Percentiles rank a stretch among this genome's conserved stretches.
phyloP scores from a whole-genome alignment of 2,329 filamentous ascomycete species.

The Xenoacremonium recifei region DNA sequence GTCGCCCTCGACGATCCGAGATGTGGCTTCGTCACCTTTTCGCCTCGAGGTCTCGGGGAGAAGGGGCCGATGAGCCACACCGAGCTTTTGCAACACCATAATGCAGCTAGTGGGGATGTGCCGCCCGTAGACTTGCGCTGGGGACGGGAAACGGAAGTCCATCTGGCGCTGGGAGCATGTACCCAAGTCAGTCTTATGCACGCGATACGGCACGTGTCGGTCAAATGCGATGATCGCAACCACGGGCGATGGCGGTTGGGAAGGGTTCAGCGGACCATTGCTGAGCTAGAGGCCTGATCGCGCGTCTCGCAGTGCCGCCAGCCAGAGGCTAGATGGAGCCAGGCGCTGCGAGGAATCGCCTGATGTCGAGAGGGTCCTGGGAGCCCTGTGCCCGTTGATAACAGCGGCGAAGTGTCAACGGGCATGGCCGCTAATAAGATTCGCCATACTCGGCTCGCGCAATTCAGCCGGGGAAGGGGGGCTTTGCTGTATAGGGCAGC shows the following conservation, averaged over 20 bases:
- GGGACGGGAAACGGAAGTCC: too few species aligned
- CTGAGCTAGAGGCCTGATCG: constrained; percentile 5
- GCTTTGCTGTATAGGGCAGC: too few species aligned
- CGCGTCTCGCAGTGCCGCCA: constrained; percentile 2
- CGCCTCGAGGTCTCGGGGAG: neutral
- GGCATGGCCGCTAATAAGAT: constrained; percentile 6
- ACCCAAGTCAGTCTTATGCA: constrained; percentile 4
- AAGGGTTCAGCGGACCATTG: constrained; percentile 9
- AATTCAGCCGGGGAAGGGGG: too few species aligned
- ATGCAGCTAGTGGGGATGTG: too few species aligned
- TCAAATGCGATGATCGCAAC: too few species aligned
- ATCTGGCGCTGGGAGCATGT: constrained; percentile 1
- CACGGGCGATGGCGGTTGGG: too few species aligned
- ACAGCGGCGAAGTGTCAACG: constrained; percentile 1
- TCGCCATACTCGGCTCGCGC: too few species aligned
- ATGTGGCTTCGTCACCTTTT: constrained; percentile 7
- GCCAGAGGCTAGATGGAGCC: constrained; percentile 19
- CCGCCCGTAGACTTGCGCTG: neutral
- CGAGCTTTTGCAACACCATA: neutral
- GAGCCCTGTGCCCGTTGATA: constrained; percentile 9
- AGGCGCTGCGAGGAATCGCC: constrained; percentile 21
- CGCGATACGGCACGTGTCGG: constrained; percentile 17
- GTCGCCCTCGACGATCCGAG: constrained; percentile 9
- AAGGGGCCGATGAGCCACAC: neutral
- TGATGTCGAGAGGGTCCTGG: constrained; percentile 20